These are phyloP conservation scores for Basidiobolus meristosporus DNA, from an alignment of 371 early-diverging fungal species.

Conservation along the genomic window DNA sequence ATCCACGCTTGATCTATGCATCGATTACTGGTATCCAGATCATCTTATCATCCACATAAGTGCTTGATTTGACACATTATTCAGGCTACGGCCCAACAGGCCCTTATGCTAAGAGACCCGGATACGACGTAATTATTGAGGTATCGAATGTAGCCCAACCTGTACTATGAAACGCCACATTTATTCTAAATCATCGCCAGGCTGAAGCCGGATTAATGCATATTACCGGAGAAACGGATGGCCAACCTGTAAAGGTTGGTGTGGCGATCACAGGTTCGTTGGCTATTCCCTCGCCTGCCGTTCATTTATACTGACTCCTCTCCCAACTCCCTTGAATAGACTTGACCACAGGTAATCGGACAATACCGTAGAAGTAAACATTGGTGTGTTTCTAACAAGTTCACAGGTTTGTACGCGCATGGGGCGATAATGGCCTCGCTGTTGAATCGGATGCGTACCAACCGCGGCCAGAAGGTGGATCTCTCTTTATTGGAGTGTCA, in stretches of 20 bases:
- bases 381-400: too few species aligned
- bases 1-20: conserved; percentile 69
- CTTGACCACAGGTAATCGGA: not conserved
- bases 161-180: not conserved
- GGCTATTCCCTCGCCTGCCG: too few species aligned
- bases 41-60: not conserved
- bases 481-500: conserved; percentile 71
- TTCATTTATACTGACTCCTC: not conserved
- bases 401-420: conserved; percentile 70
- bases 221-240: conserved; percentile 73
- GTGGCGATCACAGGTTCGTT: conserved; percentile 89
- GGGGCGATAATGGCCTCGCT: conserved; percentile 78
- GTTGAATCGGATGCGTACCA: conserved; percentile 38
- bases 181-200: conserved; percentile 3
- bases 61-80: too few species aligned
- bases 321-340: not conserved
- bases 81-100: conserved; percentile 74
- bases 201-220: conserved; percentile 90
- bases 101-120: conserved; percentile 57
- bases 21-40: conserved; percentile 46
- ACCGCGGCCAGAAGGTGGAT: conserved; percentile 69
- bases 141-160: conserved; percentile 6
- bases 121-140: conserved; percentile 91
- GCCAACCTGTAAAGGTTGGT: conserved; percentile 82
- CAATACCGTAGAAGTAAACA: not conserved